phyloP scores from a whole-genome alignment of 345 rosid genomes.

The Psidium guajava region DNA sequence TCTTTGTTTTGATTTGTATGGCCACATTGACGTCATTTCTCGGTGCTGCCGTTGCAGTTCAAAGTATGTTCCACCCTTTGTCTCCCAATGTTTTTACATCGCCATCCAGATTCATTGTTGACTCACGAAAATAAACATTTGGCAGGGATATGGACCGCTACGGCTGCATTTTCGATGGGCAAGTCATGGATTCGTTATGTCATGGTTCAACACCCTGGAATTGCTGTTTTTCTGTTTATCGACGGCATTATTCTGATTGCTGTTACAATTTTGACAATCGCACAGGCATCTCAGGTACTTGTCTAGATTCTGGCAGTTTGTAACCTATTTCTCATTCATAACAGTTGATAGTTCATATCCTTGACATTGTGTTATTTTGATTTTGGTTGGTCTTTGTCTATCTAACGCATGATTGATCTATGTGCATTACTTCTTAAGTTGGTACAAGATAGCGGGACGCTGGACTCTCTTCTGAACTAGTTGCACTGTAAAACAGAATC shows the following conservation, averaged over 20 bases:
- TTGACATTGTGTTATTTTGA: neutral
- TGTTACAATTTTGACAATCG: conserved; percentile 43
- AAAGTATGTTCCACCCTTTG: conserved; percentile 36
- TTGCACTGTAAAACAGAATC: neutral
- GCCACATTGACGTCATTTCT: conserved; percentile 48
- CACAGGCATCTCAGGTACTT: conserved; percentile 69
- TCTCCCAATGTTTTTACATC: neutral
- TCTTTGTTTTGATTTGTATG: conserved; percentile 62
- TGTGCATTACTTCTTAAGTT: neutral
- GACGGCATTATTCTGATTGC: conserved; percentile 45
- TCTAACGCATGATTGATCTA: neutral
- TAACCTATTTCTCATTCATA: neutral
- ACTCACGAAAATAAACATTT: neutral
- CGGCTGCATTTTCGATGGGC: conserved; percentile 18
- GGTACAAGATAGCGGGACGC: neutral
- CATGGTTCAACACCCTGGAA: conserved; percentile 54
- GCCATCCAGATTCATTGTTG: neutral
- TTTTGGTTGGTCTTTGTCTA: neutral
- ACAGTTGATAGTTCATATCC: neutral
- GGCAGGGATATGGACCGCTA: conserved; percentile 62
- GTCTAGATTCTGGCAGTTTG: neutral
- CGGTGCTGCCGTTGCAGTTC: conserved; percentile 46
- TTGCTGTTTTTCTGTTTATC: conserved; percentile 45
- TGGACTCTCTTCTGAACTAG: neutral
- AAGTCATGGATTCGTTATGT: conserved; percentile 54